Evolutionary conservation across 345 rosid genomes (phyloP).

Genomic region (Arabidopsis arenosa): DNA sequence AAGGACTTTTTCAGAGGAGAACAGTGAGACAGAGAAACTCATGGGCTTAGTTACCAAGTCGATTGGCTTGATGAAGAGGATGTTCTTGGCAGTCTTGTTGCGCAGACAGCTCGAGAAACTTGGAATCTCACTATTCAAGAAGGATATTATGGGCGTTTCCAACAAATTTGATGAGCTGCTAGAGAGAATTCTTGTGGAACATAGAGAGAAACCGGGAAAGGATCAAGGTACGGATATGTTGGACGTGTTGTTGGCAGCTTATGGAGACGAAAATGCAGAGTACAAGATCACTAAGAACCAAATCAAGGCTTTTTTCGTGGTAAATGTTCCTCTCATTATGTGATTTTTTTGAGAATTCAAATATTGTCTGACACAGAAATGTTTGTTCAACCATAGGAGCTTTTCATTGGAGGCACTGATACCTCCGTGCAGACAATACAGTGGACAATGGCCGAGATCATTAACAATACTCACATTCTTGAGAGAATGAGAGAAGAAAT

Average conservation of each 20-base stretch:
- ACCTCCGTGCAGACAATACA: conserved; percentile 38
- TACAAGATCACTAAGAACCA: too few species aligned
- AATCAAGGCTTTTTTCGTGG: conserved; percentile 67
- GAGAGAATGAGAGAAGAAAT: conserved; percentile 57
- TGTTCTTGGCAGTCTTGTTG: background rate
- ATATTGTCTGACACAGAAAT: too few species aligned
- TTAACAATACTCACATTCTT: conserved; percentile 42
- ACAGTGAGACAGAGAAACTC: conserved; percentile 22
- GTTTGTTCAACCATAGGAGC: conserved; percentile 1
- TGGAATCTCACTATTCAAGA: conserved; percentile 49
- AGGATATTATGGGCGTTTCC: conserved; percentile 55
- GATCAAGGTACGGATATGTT: conserved; percentile 35
- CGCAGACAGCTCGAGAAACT: conserved; percentile 23
- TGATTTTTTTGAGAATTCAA: too few species aligned
- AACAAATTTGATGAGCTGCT: conserved; percentile 53
- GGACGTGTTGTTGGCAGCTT: too few species aligned
- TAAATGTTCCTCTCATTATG: conserved; percentile 21
- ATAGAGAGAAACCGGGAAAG: conserved; percentile 43
- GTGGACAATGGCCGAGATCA: conserved; percentile 64
- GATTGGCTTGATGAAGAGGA: background rate
- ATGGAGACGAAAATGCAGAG: too few species aligned
- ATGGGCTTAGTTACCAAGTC: background rate
- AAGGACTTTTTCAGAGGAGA: conserved; percentile 28
- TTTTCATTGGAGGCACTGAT: background rate
- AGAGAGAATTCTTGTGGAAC: conserved; percentile 63